Percentiles rank a stretch among this genome's conserved stretches.
These are phyloP conservation scores for Talaromyces funiculosus DNA, from an alignment of 2,329 filamentous ascomycete genomes.

Conservation along the genomic window DNA sequence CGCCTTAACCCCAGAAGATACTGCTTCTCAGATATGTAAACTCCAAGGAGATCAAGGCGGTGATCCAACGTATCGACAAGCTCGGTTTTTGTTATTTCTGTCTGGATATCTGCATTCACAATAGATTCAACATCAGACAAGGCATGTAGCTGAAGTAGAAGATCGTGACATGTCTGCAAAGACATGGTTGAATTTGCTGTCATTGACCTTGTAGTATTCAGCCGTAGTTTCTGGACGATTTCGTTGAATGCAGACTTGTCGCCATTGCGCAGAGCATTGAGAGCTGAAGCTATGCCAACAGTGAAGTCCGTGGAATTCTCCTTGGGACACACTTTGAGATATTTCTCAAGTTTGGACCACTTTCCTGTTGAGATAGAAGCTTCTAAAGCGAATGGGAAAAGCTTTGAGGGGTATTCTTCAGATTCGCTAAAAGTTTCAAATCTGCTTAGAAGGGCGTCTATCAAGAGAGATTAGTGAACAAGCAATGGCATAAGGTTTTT, in stretches of 20 bases:
- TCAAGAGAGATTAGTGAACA: background rate
- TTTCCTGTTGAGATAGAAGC: constrained; percentile 85
- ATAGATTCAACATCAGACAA: constrained; percentile 82
- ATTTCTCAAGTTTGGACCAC: constrained; percentile 69
- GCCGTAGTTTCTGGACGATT: constrained; percentile 60
- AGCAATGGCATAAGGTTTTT: background rate
- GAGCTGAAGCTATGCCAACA: constrained; percentile 65
- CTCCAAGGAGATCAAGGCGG: constrained; percentile 82
- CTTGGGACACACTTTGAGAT: constrained; percentile 44
- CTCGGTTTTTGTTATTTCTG: constrained; percentile 18
- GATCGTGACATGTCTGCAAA: constrained; percentile 74
- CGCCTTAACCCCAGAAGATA: constrained; percentile 81
- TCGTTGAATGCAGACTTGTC: constrained; percentile 49
- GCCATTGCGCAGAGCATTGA: constrained; percentile 55
- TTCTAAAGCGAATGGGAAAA: constrained; percentile 81
- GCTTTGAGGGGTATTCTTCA: constrained; percentile 50
- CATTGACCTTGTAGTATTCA: constrained; percentile 66
- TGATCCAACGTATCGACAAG: constrained; percentile 58
- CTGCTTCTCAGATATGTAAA: constrained; percentile 88
- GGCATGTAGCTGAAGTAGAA: constrained; percentile 80
- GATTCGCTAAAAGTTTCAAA: constrained; percentile 65
- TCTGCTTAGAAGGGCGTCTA: constrained; percentile 80
- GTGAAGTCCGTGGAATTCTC: constrained; percentile 64
- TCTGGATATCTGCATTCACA: constrained; percentile 42
- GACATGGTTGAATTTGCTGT: constrained; percentile 73